Evolutionary conservation across 2,329 filamentous ascomycete genomes (phyloP), one percentile per base, ranked within the genome.

Genomic region (Ascosphaera acerosa): DNA sequence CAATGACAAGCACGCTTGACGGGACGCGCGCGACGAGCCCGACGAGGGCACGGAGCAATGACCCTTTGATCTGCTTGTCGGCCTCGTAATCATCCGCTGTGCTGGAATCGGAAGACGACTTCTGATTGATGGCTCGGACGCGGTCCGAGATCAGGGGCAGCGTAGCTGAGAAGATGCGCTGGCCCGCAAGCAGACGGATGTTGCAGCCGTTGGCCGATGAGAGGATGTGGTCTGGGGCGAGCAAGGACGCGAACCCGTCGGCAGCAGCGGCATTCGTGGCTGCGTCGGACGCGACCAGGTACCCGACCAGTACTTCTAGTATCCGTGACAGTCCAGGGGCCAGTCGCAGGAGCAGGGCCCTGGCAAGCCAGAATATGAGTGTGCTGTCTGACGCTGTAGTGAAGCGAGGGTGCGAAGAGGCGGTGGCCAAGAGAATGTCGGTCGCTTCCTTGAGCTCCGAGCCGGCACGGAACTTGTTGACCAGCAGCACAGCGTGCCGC

Each of bases 1-100:
- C 62, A 10, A 65, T 58, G 41, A 68, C 57, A 9, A 73, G 58
- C 27, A 75, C 57, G 3, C 59, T 50, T 19, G 68, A 65, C 0
- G 68, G 61, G 27, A 71, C 59, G 43, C 62, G 64, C 31, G 58
- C 55, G 25, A 75, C 53, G 10, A 73, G 58, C 1, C 67, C 67
- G 3, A 66, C 63, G 3, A 75, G 54, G 3, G 70, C 69, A 19
- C 70, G 59, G 15, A 75, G 58, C 40, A 70, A 68, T 37, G 69
- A 66, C 29, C 60, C 56, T 46, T 72, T 74, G 14, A 54, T 47
- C 4, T 29, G 27, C 9, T 15, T 17, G 15, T 29, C 15, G 10
- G 10, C 15, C 12, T 17, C 27, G 9, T 49, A 39, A 10, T 36
- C 14, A 10, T 26, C 34, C 42, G 49, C 41, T 30, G 38, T 32